Percentiles rank a stretch among this genome's conserved stretches.
These are phyloP conservation scores for Phytophthora capsici DNA, from an alignment of 352 stramenopile species.

Conservation along the genomic window DNA sequence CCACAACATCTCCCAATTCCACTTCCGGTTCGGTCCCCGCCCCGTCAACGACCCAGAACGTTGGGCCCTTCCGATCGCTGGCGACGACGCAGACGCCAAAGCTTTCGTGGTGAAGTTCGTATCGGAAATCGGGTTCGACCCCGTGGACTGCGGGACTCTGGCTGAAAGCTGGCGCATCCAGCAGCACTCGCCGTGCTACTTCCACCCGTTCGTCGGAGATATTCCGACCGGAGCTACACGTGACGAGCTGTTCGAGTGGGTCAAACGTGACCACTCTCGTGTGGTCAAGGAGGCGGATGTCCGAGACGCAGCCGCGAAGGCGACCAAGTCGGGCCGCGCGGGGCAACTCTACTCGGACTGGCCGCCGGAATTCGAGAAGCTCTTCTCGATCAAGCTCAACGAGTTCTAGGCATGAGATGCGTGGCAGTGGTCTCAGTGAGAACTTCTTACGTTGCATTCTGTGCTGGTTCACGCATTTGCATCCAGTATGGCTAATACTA, in stretches of 20 bases:
- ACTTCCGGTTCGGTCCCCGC: constrained; percentile 5
- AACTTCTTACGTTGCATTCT: too few species aligned
- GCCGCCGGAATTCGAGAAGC: background rate
- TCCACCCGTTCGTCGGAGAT: constrained; percentile 10
- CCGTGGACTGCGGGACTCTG: constrained; percentile 10
- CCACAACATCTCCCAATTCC: constrained; percentile 19
- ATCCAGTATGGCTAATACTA: too few species aligned
- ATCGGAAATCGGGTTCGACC: constrained; percentile 13
- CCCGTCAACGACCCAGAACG: constrained; percentile 7
- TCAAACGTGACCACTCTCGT: constrained; percentile 3
- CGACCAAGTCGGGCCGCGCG: constrained; percentile 1
- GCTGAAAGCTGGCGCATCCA: constrained; percentile 14
- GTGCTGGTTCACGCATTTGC: too few species aligned
- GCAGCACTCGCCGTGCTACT: constrained; percentile 8
- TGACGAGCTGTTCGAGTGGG: constrained; percentile 9
- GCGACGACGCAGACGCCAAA: constrained; percentile 9
- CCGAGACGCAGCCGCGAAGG: background rate
- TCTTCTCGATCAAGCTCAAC: background rate
- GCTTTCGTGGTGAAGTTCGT: constrained; percentile 8
- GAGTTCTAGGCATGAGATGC: too few species aligned
- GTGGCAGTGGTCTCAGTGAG: too few species aligned
- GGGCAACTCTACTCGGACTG: constrained; percentile 8
- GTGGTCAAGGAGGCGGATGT: constrained; percentile 11
- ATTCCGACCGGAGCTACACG: background rate
- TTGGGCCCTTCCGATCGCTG: constrained; percentile 15